Conservation (phyloP, 768 basidiomycete species). For the Wakefieldia striispora region DNA sequence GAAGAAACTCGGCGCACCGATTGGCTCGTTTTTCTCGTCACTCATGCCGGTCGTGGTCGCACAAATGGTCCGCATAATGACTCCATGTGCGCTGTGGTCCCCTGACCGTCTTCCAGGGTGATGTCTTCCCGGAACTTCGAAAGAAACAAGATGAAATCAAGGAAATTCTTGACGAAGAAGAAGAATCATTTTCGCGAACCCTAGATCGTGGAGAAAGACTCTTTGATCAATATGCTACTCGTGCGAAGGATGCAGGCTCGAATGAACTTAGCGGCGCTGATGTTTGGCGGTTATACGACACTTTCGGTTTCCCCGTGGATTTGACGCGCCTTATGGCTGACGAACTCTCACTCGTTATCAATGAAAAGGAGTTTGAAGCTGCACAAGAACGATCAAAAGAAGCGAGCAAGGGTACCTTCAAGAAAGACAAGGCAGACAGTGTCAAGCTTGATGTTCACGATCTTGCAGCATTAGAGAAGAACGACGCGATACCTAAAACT, state of each 20-base stretch:
- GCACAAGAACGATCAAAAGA: conserved; percentile 88
- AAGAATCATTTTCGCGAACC: conserved; percentile 96
- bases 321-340: conserved; percentile 97
- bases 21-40: conserved; percentile 93
- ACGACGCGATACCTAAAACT: conserved; percentile 78
- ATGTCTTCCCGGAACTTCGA: conserved; percentile 89
- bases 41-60: conserved; percentile 88
- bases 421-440: conserved; percentile 61
- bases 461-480: conserved; percentile 80
- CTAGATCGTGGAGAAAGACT: conserved; percentile 95
- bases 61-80: conserved; percentile 62
- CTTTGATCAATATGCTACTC: conserved; percentile 82
- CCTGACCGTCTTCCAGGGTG: conserved; percentile 51
- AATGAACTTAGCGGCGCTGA: conserved; percentile 83
- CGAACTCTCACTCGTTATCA: conserved; percentile 80
- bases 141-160: conserved; percentile 81
- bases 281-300: conserved; percentile 97
- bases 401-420: conserved; percentile 82
- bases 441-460: conserved; percentile 97
- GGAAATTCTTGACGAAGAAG: conserved; percentile 96
- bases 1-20: conserved; percentile 90
- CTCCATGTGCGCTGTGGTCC: not conserved
- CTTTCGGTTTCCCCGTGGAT: conserved; percentile 97
- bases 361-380: conserved; percentile 84
- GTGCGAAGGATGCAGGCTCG: conserved; percentile 58